A percentile compares a stretch with the other conserved stretches of the same genome.
phyloP scores from a whole-genome alignment of 1,139 yeast genomes.

The Candida sojae region DNA sequence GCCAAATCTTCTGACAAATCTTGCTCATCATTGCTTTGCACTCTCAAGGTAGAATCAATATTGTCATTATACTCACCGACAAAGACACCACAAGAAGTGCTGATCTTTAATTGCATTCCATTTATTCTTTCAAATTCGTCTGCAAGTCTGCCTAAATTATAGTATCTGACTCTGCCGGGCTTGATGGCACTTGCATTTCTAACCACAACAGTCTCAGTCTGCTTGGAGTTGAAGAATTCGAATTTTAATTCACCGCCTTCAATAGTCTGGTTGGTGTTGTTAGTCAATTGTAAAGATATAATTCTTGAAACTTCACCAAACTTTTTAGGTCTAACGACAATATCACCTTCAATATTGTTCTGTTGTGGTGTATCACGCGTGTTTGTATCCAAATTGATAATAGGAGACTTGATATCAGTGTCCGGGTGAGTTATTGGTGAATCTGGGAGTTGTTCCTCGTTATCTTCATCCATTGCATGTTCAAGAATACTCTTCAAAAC shows the following conservation, averaged over 20 bases:
- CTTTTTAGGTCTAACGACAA: constrained; percentile 20
- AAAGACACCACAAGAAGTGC: constrained; percentile 21
- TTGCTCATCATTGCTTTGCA: constrained; percentile 7
- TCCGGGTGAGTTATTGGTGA: background rate
- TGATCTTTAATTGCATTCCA: constrained; percentile 23
- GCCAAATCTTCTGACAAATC: constrained; percentile 23
- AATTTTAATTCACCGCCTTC: constrained; percentile 32
- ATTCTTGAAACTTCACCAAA: constrained; percentile 23
- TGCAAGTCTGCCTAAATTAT: constrained; percentile 24
- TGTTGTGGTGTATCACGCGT: background rate
- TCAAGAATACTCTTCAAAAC: constrained; percentile 23
- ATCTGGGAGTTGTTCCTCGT: constrained; percentile 2
- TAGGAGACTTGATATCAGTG: background rate
- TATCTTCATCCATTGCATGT: constrained; percentile 8
- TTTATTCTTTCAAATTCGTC: constrained; percentile 19
- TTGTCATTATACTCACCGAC: constrained; percentile 24
- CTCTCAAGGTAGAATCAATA: constrained; percentile 12
- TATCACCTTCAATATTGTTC: constrained; percentile 6
- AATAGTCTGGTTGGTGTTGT: constrained; percentile 25
- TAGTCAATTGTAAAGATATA: constrained; percentile 29
- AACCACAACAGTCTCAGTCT: constrained; percentile 22
- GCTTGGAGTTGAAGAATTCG: constrained; percentile 21
- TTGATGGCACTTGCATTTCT: constrained; percentile 30
- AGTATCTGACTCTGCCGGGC: constrained; percentile 31
- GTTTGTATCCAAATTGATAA: too few relatives aligned